Evolutionary conservation across 1,139 yeast species (phyloP), one percentile per base, ranked within the genome.

Genomic region (Scheffersomyces cryptocercus): DNA sequence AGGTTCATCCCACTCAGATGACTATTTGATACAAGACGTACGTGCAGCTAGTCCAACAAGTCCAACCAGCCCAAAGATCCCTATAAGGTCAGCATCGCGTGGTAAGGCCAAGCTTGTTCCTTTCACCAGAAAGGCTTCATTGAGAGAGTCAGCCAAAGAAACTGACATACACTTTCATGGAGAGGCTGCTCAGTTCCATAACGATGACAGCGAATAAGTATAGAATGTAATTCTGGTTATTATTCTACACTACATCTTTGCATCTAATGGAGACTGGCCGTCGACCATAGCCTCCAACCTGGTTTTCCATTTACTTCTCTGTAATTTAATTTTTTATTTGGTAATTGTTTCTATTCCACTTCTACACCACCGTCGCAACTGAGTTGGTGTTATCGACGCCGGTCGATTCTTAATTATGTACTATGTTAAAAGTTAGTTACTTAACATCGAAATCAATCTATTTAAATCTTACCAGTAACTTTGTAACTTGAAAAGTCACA

Each of bases 91-190:
- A 8, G 11, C 24, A 15, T 31, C 35, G 39, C 43, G 38, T 35
- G 47, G 59, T 20, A 63, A 64, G 38, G 82, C 81, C 10, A 76
- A 79, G 53, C 62, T 79, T 47, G 81, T 79, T 39, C 79, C 79
- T 43, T 79, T 79, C 51, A 76, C 81, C 7, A 63, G 81, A 53
- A 72, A 72, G 50, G 77, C 76, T 28, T 69, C 79, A 55, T 63
- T 68, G 53, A 62, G 73, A 49, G 75, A 74, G 46, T 66, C 75
- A 20, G 67, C 75, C 4, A 61, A 64, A 44, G 62, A 62, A 40
- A 67, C 68, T 28, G 59, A 61, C 43, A 53, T 56, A 37, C 49
- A 55, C 20, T 51, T 50, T 35, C 57, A 60, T 15, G 77, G 70
- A 14, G 67, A 70, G 47, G 53, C 64, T 12, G 79, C 74, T 11